phyloP scores from a whole-genome alignment of 2,329 filamentous ascomycete species.

The Epichloe coenophiala region DNA sequence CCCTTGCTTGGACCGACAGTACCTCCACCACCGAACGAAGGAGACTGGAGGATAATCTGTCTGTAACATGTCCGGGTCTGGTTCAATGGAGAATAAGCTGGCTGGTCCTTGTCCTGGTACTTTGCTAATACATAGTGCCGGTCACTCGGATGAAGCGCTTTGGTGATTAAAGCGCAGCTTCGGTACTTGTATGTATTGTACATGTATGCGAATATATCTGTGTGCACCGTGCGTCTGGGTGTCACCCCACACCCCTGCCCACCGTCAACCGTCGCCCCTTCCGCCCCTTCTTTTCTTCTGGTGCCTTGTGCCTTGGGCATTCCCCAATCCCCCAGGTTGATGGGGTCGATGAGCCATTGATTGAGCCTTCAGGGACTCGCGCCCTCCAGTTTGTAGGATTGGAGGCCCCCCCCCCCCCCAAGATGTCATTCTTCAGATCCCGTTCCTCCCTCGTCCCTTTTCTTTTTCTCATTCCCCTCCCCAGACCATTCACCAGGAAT shows the following conservation, averaged over 20 bases:
- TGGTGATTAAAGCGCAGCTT: too few species aligned
- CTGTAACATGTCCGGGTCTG: not conserved
- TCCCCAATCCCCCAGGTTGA: slow-evolving; percentile 3
- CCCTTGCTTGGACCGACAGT: not conserved
- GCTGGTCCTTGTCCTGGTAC: not conserved
- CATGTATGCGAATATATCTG: not conserved
- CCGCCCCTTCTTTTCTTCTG: slow-evolving; percentile 1
- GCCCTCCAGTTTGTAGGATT: not conserved
- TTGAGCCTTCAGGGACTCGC: slow-evolving; percentile 1
- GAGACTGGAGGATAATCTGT: not conserved
- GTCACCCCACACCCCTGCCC: slow-evolving; percentile 2
- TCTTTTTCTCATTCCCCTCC: not conserved
- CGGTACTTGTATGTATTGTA: too few species aligned
- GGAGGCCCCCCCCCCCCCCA: not conserved
- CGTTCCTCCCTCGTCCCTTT: not conserved
- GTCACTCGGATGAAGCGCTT: too few species aligned
- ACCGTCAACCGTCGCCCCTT: not conserved
- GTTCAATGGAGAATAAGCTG: not conserved
- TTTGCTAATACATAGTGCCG: too few species aligned
- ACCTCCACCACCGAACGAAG: not conserved
- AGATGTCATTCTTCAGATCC: not conserved
- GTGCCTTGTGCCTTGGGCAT: not conserved
- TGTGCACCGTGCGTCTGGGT: not conserved
- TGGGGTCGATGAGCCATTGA: too few species aligned
- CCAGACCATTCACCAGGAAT: not conserved